Base-by-base conservation (phyloP, 2,329 filamentous ascomycete genomes). In the Aurifilum marmelostoma region DNA sequence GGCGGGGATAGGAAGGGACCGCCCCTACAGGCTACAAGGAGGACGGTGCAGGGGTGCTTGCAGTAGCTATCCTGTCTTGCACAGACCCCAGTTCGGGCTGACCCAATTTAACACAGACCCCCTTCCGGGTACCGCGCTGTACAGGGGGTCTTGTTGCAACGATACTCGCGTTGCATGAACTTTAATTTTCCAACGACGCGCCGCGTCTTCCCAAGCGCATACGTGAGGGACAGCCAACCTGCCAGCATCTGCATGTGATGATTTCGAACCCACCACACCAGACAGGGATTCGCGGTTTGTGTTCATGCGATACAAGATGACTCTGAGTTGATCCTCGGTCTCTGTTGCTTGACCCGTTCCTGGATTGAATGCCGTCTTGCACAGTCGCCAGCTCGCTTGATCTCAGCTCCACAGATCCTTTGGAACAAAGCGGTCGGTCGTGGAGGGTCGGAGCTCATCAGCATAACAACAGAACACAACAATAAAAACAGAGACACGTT, bases 131-230 rank as follows among this genome's bases (percentile, higher is more conserved):
- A 9, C 59, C 12, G 6, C 1, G 43, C 61, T 39, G 14, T 18
- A 2, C 37, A 16, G 32, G 41, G 59, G 61, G 41, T 50, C 37
- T 18, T 12, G 41, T 29, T 9, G 41, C 18, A 63, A 16, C 39
- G 14, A 29, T 14, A 12, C 9, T 32, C 29, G 3, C 18, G 62
- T 37, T 56, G 63, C 63, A 68, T 66, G 32, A 66, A 68, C 18
- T 29, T 65, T 56, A 68, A 68, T 68, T 34, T 68, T 68, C 43
- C 56, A 14, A 34, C 52, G 63, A 64, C 67, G 63, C 67, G 63
- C 54, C 56, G 56, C 63, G 56, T 66, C 67, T 8, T 50, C 14
- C 18, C 14, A 16, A 43, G 32, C 39, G 11, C 34, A 62, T 21
- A 24, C 59, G n/a, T 37, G 59, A 41, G n/a, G 24, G 47, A 27